Evolutionary conservation across 2,329 filamentous ascomycete genomes (phyloP), one percentile per base, ranked within the genome.

Genomic region (Verticillium longisporum): DNA sequence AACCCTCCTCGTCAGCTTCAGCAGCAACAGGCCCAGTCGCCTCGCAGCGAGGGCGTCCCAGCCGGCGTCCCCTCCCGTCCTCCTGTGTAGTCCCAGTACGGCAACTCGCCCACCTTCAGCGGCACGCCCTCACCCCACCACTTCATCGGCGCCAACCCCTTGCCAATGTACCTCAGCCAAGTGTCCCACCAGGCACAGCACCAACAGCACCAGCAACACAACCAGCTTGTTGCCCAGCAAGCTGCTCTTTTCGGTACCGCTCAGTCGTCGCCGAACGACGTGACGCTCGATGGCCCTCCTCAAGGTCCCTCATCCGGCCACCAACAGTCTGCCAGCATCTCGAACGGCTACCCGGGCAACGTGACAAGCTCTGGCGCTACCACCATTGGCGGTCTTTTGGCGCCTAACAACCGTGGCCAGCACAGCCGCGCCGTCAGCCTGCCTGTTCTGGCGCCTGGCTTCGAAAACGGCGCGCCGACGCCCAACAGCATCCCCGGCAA

Each of bases 161-260:
- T 98, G 73, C 97, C 93, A 31, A 87, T 97, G 86, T 98, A 97
- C 73, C 83, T 97, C 62, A 94, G 88, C 75, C 92, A 96, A 71
- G 85, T 94, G 33, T 88, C 87, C 26, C 85, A 88, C 64, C 86
- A 90, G 69, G 83, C 85, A 15, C 88, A 91, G 65, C 83, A 86
- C 57, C 89, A 93, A 66, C 90, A 92, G 64, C 85, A 89, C 36
- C 88, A 91, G 66, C 88, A 92, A 66, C 85, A 90, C 60, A 86
- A 89, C 65, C 83, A 86, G 50, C 82, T 92, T 67, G 84, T 84
- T 61, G 87, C 86, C 37, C 91, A 95, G 70, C 92, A 96, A 74
- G 88, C 88, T 55, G 88, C 90, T 7, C 81, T 96, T 65, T 97
- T 94, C 72, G 90, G 88, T 64, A 88, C 88, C 63, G 88, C 87